Base-by-base conservation (phyloP, 495 filamentous ascomycete species). In the Aspergillus saccharolyticus region DNA sequence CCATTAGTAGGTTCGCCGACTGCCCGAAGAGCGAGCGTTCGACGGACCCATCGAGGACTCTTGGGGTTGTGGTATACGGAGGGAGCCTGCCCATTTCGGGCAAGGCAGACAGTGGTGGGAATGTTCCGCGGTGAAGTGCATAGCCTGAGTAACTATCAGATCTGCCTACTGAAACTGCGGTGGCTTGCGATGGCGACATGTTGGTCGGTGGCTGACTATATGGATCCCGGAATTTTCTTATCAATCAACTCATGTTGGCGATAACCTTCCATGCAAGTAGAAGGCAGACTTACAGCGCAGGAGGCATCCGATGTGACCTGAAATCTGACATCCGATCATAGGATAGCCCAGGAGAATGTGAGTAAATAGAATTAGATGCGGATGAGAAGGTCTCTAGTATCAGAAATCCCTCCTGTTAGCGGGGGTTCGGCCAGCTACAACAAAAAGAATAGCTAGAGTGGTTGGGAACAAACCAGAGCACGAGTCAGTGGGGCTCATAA, bases 401-500 rank as follows among this genome's bases (percentile, higher is more conserved):
- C n/a, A 50, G 57, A 46, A 33, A 59, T 60, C 44, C 53, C 58
- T 46, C 44, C 28, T 3, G 57, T 67, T 68, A 61, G 54, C 33
- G 20, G 39, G 54, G 44, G 56, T 53, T 30, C 21, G 63, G 64
- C 53, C 46, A 56, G 39, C 15, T 30, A 50, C 42, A 59, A 19
- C 39, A 49, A 44, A 28, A 42, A 48, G 15, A 52, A 45, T 25
- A 50, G 58, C 54, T 42, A 53, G 18, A 62, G 44, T 9, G 52
- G 50, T 64, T 51, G 44, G 55, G 52, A 19, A 59, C 66, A 56
- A 73, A 76, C 77, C 77, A 49, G 76, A 71, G 56, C 74, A 76
- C 45, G 76, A 78, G 65, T 78, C 75, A 52, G 73, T 59, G 45
- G 78, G 73, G 59, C 72, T 78, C 69, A 78, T 76, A 16, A 76